Conservation (phyloP, 2,329 filamentous ascomycete species). For the Cytospora mali region DNA sequence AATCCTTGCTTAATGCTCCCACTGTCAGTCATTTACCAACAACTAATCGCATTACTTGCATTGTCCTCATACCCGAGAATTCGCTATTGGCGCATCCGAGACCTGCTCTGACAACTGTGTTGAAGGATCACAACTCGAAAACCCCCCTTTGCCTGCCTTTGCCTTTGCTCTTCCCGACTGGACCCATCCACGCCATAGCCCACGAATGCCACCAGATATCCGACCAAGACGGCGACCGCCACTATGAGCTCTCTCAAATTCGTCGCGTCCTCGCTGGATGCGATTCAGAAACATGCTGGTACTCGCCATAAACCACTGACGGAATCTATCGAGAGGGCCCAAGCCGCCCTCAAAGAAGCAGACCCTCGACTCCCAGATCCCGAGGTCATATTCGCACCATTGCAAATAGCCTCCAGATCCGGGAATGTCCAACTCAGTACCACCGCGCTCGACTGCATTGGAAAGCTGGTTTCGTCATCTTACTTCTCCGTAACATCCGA, state of each 20-base stretch:
- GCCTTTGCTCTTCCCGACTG: background rate
- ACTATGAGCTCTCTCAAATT: slow-evolving; percentile 94
- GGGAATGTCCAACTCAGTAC: slow-evolving; percentile 84
- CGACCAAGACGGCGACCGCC: slow-evolving; percentile 37
- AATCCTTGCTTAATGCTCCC: background rate
- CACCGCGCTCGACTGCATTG: slow-evolving; percentile 93
- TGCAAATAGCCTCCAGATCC: slow-evolving; percentile 87
- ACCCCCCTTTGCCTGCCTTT: background rate
- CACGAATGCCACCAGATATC: slow-evolving; percentile 44
- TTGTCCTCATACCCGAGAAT: background rate
- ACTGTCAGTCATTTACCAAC: slow-evolving; percentile 1
- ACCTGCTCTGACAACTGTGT: background rate
- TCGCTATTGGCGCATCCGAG: slow-evolving; percentile 15
- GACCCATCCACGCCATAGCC: background rate
- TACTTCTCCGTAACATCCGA: slow-evolving; percentile 78
- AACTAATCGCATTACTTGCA: slow-evolving; percentile 13
- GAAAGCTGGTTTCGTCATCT: slow-evolving; percentile 97
- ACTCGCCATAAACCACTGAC: slow-evolving; percentile 77
- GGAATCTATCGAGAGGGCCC: slow-evolving; percentile 78
- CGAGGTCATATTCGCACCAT: slow-evolving; percentile 85
- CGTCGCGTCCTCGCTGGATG: slow-evolving; percentile 89
- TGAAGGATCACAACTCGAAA: background rate
- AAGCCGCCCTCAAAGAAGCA: slow-evolving; percentile 83
- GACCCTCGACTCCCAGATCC: slow-evolving; percentile 83
- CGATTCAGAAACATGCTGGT: slow-evolving; percentile 85